A percentile compares a stretch with the other conserved stretches of the same genome.
These are phyloP conservation scores for Russula sp. DNA, from an alignment of 768 basidiomycete genomes.

Conservation along the genomic window DNA sequence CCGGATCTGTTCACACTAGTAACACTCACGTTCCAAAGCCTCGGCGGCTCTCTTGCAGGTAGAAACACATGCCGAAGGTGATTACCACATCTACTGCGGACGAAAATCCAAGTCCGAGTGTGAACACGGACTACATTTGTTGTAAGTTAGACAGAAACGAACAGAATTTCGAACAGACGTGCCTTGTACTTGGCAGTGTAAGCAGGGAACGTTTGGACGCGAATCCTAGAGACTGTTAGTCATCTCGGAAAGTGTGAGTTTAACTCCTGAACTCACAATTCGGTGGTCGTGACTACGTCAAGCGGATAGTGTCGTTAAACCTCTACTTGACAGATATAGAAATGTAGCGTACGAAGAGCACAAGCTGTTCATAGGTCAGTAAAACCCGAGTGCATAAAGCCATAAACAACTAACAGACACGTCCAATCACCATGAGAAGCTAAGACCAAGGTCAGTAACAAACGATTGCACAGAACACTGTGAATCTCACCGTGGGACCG, in stretches of 20 bases:
- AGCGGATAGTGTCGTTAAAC: background rate
- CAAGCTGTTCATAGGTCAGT: constrained; percentile 8
- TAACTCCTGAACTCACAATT: constrained; percentile 5
- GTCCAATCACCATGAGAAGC: constrained; percentile 2
- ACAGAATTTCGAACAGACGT: background rate
- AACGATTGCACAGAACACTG: background rate
- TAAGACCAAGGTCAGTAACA: constrained; percentile 1
- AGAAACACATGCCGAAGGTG: constrained; percentile 19
- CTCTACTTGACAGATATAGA: background rate
- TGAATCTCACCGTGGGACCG: constrained; percentile 8
- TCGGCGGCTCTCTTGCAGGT: constrained; percentile 19
- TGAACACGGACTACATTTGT: constrained; percentile 17
- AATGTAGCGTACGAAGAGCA: constrained; percentile 13
- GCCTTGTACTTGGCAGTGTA: constrained; percentile 4
- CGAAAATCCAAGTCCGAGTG: constrained; percentile 19
- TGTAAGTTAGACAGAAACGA: background rate
- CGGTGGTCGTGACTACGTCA: constrained; percentile 9
- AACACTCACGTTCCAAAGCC: constrained; percentile 20
- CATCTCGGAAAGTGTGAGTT: background rate
- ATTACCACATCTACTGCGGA: constrained; percentile 19
- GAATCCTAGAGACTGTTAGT: constrained; percentile 2
- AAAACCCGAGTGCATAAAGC: background rate
- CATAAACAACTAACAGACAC: constrained; percentile 12
- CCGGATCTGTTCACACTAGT: background rate
- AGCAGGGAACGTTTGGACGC: constrained; percentile 2